Conservation (phyloP, 345 rosid species). For the Viola odorata region DNA sequence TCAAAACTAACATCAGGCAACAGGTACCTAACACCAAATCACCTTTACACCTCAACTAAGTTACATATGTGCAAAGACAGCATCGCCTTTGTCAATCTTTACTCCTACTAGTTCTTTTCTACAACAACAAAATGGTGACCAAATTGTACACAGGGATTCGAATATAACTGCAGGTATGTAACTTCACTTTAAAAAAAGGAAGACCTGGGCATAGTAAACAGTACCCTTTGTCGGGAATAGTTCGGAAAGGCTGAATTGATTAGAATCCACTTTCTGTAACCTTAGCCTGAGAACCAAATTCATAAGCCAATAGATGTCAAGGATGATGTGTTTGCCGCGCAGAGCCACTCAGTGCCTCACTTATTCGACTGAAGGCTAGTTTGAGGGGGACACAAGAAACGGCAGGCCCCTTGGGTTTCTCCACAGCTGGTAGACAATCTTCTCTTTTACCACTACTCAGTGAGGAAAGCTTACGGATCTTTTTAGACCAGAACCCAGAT, state of each 20-base stretch:
- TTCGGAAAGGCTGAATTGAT: no score
- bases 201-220: not conserved
- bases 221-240: not conserved
- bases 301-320: constrained; percentile 13
- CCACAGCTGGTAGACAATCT: constrained; percentile 32
- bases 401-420: constrained; percentile 57
- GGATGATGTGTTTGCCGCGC: constrained; percentile 18
- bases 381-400: constrained; percentile 81
- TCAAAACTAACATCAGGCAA: constrained; percentile 11
- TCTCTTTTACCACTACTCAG: constrained; percentile 52
- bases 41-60: constrained; percentile 22
- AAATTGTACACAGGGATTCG: constrained; percentile 7
- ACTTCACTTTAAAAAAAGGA: no score
- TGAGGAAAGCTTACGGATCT: constrained; percentile 77
- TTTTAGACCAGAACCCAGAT: constrained; percentile 42
- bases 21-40: constrained; percentile 7
- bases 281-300: not conserved
- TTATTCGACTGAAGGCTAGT: constrained; percentile 89
- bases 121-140: not conserved
- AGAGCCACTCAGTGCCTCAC: constrained; percentile 73
- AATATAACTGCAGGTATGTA: no score
- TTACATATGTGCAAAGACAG: constrained; percentile 18
- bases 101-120: not conserved
- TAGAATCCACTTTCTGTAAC: constrained; percentile 8
- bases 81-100: constrained; percentile 3